A percentile compares a stretch with the other conserved stretches of the same genome.
phyloP scores from a whole-genome alignment of 768 basidiomycete species.

The Hebeloma cylindrosporum region DNA sequence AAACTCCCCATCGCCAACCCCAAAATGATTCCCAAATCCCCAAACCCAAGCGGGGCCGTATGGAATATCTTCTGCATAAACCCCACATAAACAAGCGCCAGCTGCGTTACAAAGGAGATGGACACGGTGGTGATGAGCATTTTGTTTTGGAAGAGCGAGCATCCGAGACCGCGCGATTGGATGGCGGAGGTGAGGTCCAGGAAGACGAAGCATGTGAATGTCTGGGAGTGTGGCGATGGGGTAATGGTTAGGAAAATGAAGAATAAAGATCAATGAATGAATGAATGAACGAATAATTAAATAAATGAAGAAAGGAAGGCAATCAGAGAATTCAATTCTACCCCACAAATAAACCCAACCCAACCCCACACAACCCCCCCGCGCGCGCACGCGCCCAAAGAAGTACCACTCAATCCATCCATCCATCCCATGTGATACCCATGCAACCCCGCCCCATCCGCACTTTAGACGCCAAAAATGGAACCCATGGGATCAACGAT shows the following conservation, averaged over 20 bases:
- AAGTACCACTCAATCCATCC: too few relatives aligned
- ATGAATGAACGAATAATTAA: slow-evolving; percentile 50
- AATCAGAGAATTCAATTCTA: not conserved
- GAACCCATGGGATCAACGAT: too few relatives aligned
- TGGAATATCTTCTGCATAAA: slow-evolving; percentile 93
- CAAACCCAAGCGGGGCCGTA: slow-evolving; percentile 71
- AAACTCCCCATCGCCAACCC: slow-evolving; percentile 66
- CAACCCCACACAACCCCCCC: too few relatives aligned
- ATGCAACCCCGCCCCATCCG: too few relatives aligned
- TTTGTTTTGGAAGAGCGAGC: slow-evolving; percentile 78
- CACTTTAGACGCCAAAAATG: too few relatives aligned
- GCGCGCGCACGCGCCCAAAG: too few relatives aligned
- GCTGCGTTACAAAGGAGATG: slow-evolving; percentile 80
- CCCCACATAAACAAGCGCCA: slow-evolving; percentile 86
- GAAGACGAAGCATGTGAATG: slow-evolving; percentile 96
- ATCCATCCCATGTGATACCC: too few relatives aligned
- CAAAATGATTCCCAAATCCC: slow-evolving; percentile 73
- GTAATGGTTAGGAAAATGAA: slow-evolving; percentile 11
- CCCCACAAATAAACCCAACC: not conserved
- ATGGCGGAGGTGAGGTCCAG: slow-evolving; percentile 94
- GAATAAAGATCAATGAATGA: slow-evolving; percentile 60
- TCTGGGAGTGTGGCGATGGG: too few relatives aligned
- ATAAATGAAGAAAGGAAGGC: slow-evolving; percentile 6
- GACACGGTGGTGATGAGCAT: slow-evolving; percentile 91
- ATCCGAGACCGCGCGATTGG: slow-evolving; percentile 90